Percentiles rank a stretch among this genome's conserved stretches.
Conservation (phyloP, 129 eudicot genomes). For the Tanacetum coccineum region DNA sequence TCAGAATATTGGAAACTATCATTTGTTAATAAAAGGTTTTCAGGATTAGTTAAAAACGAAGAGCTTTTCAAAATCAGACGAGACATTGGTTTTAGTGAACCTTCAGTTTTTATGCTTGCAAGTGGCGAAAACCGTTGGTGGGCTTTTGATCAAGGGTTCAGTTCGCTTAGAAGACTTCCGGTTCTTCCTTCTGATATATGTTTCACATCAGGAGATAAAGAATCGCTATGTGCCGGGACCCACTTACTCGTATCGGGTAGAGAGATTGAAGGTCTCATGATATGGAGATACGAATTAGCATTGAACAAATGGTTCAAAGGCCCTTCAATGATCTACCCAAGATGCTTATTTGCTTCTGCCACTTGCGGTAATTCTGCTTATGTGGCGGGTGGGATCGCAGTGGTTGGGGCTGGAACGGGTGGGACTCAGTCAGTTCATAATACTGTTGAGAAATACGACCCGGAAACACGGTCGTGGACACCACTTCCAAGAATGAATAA, state of each 20-base stretch:
- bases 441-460: constrained; percentile 66
- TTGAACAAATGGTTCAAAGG: constrained; percentile 68
- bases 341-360: constrained; percentile 90
- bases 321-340: constrained; percentile 64
- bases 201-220: constrained; percentile 67
- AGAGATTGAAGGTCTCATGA: constrained; percentile 56
- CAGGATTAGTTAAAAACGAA: constrained; percentile 41
- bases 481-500: constrained; percentile 70
- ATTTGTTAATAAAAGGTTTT: constrained; percentile 46
- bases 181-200: constrained; percentile 54
- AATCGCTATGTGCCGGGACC: constrained; percentile 82
- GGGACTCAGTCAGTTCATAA: constrained; percentile 40
- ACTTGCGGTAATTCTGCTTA: constrained; percentile 63
- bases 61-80: constrained; percentile 63
- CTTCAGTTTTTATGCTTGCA: constrained; percentile 71
- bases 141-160: constrained; percentile 65
- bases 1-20: constrained; percentile 68
- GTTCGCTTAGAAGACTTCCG: constrained; percentile 59
- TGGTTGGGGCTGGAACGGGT: constrained; percentile 4
- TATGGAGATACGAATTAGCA: constrained; percentile 71
- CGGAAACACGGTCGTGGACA: constrained; percentile 60
- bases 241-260: constrained; percentile 81
- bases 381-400: constrained; percentile 76
- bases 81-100: constrained; percentile 39
- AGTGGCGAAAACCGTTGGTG: constrained; percentile 75